phyloP scores from a whole-genome alignment of 257 asterid genomes.

The Pogostemon cablin region DNA sequence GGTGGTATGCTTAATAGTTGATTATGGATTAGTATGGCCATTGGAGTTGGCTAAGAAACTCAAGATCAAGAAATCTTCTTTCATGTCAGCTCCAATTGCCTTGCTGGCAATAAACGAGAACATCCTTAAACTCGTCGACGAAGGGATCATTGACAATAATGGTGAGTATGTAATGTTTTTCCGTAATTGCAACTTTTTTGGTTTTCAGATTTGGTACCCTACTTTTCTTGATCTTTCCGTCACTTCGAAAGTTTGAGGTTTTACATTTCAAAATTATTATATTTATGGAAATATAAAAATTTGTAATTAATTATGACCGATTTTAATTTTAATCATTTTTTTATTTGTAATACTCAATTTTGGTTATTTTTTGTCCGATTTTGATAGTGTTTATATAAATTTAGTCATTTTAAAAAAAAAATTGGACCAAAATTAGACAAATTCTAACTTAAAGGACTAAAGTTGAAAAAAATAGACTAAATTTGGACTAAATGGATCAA shows the following conservation, averaged over 20 bases:
- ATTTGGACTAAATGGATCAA: too few relatives aligned
- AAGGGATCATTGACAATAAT: conserved; percentile 43
- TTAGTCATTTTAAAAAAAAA: too few relatives aligned
- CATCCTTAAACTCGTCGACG: conserved; percentile 39
- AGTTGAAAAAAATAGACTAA: too few relatives aligned
- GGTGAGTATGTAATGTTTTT: conserved; percentile 35
- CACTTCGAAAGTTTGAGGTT: not conserved
- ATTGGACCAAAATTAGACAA: too few relatives aligned
- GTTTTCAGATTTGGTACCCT: not conserved
- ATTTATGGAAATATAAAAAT: too few relatives aligned
- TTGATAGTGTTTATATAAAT: too few relatives aligned
- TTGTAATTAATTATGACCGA: too few relatives aligned
- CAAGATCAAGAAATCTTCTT: conserved; percentile 43
- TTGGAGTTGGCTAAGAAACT: conserved; percentile 44
- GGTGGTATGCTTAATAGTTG: conserved; percentile 46
- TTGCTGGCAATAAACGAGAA: conserved; percentile 31
- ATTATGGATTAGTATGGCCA: conserved; percentile 46
- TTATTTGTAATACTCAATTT: too few relatives aligned
- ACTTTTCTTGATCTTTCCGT: not conserved
- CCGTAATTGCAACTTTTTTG: conserved; percentile 6
- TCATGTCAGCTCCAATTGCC: conserved; percentile 45
- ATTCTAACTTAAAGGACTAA: too few relatives aligned
- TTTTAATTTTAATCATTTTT: too few relatives aligned
- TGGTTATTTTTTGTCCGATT: too few relatives aligned
- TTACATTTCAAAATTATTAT: too few relatives aligned